These are phyloP conservation scores for Clavaria fumosa DNA, from an alignment of 768 basidiomycete species.

Conservation along the genomic window DNA sequence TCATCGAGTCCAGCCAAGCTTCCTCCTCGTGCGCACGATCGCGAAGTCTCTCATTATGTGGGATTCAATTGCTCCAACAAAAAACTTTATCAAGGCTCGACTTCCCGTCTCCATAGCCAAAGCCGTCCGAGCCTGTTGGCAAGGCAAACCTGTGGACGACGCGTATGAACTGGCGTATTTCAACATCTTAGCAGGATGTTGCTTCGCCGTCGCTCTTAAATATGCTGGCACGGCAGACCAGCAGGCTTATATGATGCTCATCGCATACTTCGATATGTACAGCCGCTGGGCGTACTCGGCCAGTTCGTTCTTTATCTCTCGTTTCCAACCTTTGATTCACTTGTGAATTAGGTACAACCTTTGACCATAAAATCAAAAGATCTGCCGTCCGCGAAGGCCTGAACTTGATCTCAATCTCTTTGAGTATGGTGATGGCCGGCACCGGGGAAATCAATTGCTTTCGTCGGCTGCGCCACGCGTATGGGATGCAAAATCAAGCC, in stretches of 20 bases:
- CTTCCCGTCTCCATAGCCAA: slow-evolving; percentile 52
- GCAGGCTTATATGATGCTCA: slow-evolving; percentile 73
- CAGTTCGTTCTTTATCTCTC: slow-evolving; percentile 28
- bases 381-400: slow-evolving; percentile 78
- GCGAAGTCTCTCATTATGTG: slow-evolving; percentile 76
- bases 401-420: slow-evolving; percentile 70
- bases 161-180: slow-evolving; percentile 81
- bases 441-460: slow-evolving; percentile 89
- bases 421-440: slow-evolving; percentile 94
- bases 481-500: slow-evolving; percentile 64
- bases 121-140: slow-evolving; percentile 38
- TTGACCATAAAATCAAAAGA: slow-evolving; percentile 80
- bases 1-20: slow-evolving; percentile 77
- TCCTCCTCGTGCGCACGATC: slow-evolving; percentile 70
- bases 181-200: slow-evolving; percentile 81
- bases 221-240: slow-evolving; percentile 89
- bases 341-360: slow-evolving; percentile 43
- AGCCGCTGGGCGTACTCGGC: slow-evolving; percentile 52
- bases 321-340: slow-evolving; percentile 3
- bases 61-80: slow-evolving; percentile 55
- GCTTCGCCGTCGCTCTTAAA: slow-evolving; percentile 84
- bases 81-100: slow-evolving; percentile 57
- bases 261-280: slow-evolving; percentile 69
- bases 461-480: slow-evolving; percentile 74
- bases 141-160: slow-evolving; percentile 41